A percentile compares a stretch with the other conserved stretches of the same genome.
Evolutionary conservation across 805 yeast genomes (phyloP).

Genomic region (Zygotorulaspora danielsina): DNA sequence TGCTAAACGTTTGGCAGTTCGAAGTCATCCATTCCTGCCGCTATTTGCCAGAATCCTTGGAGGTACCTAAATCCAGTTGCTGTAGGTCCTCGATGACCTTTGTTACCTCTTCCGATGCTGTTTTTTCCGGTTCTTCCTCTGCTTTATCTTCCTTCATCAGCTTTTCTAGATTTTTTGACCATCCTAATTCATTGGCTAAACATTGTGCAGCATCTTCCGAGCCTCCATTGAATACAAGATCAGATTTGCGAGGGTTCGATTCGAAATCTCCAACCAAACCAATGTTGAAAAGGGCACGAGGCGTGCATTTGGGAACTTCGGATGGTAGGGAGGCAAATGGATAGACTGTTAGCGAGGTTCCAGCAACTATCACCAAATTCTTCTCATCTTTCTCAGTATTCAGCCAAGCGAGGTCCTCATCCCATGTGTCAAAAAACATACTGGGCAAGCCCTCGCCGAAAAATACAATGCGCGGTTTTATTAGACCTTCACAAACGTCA

Average conservation of each 20-base stretch:
- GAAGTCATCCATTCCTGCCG: conserved; percentile 10
- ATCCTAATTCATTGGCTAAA: conserved; percentile 55
- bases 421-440: conserved; percentile 67
- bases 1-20: conserved; percentile 18
- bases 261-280: conserved; percentile 74
- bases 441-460: conserved; percentile 86
- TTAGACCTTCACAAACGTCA: conserved; percentile 60
- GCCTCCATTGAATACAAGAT: conserved; percentile 54
- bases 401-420: conserved; percentile 39
- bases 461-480: conserved; percentile 92
- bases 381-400: conserved; percentile 44
- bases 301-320: conserved; percentile 47
- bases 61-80: conserved; percentile 15
- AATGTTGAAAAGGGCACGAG: conserved; percentile 66
- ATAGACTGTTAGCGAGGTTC: conserved; percentile 82
- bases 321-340: conserved; percentile 86
- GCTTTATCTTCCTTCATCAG: conserved; percentile 31
- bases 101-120: conserved; percentile 10
- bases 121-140: conserved; percentile 2
- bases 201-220: conserved; percentile 62
- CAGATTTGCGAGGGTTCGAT: conserved; percentile 50
- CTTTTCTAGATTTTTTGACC: conserved; percentile 54
- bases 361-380: conserved; percentile 81
- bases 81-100: conserved; percentile 15
- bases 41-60: too few relatives aligned